phyloP scores from a whole-genome alignment of 129 eudicot genomes.

The Tanacetum coccineum region DNA sequence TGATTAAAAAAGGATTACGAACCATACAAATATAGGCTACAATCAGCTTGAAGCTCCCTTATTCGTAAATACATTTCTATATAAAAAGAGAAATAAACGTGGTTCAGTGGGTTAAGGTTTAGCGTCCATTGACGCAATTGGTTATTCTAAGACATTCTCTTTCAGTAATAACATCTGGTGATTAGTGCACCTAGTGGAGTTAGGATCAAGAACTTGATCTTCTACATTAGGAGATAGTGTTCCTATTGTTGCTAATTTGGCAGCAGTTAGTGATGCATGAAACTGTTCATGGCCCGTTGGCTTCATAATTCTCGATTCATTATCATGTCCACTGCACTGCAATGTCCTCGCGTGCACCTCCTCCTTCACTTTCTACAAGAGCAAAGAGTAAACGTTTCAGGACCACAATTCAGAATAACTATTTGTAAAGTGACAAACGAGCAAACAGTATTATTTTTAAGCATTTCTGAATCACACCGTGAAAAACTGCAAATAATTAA shows the following conservation, averaged over 20 bases:
- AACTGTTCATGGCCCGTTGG: slow-evolving; percentile 72
- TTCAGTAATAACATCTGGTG: slow-evolving; percentile 36
- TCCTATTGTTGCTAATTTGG: slow-evolving; percentile 24
- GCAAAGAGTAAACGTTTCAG: neutral
- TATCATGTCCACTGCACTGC: slow-evolving; percentile 35
- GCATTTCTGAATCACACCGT: no score
- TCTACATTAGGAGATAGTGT: slow-evolving; percentile 14
- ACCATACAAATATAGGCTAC: neutral
- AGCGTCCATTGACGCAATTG: slow-evolving; percentile 35
- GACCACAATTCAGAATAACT: neutral
- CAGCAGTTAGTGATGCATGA: slow-evolving; percentile 30
- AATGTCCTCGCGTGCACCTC: slow-evolving; percentile 48
- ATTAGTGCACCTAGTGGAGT: slow-evolving; percentile 25
- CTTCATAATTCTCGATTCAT: slow-evolving; percentile 38
- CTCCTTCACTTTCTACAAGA: slow-evolving; percentile 56
- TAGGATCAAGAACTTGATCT: slow-evolving; percentile 21
- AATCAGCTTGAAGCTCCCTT: slow-evolving; percentile 12
- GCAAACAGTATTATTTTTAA: neutral
- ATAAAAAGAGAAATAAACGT: slow-evolving; percentile 4
- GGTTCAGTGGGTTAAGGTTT: slow-evolving; percentile 25
- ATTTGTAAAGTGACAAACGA: neutral
- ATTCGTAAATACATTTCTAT: slow-evolving; percentile 25
- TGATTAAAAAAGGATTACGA: neutral
- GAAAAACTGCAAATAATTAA: no score
- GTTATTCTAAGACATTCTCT: slow-evolving; percentile 42